Percentiles rank a stretch among this genome's conserved stretches.
These are phyloP conservation scores for Boletus reticulatus DNA, from an alignment of 768 basidiomycete species.

Conservation along the genomic window DNA sequence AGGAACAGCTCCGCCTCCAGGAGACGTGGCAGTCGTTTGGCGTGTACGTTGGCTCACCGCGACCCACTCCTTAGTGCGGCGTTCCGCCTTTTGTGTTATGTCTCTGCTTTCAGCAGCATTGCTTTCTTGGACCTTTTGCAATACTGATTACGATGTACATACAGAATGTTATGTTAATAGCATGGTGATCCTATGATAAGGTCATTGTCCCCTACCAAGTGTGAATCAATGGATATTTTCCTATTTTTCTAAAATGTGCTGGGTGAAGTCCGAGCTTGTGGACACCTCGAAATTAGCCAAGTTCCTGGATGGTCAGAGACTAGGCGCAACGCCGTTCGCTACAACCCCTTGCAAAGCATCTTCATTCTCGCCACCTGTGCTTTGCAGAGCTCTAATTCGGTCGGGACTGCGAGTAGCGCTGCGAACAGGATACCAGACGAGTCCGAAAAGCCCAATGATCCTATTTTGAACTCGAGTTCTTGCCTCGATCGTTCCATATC, in stretches of 20 bases:
- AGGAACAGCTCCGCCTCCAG: slow-evolving; percentile 27
- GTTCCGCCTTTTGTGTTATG: neutral
- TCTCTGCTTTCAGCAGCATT: neutral
- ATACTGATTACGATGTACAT: neutral
- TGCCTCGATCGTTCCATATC: slow-evolving; percentile 64
- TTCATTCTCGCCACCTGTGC: slow-evolving; percentile 71
- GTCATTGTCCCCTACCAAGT: neutral
- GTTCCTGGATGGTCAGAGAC: too few relatives aligned
- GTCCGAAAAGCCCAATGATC: slow-evolving; percentile 85
- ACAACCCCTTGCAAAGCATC: slow-evolving; percentile 65
- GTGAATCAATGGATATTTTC: too few relatives aligned
- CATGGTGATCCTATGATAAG: neutral
- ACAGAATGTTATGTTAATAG: neutral
- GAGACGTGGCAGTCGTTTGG: slow-evolving; percentile 74
- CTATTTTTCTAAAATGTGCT: too few relatives aligned
- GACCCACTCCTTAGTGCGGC: neutral
- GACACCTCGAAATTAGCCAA: neutral
- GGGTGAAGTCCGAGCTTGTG: too few relatives aligned
- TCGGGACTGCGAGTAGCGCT: slow-evolving; percentile 39
- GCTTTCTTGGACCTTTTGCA: neutral
- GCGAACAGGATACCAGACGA: slow-evolving; percentile 63
- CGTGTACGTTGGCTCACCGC: slow-evolving; percentile 43
- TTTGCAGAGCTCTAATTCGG: slow-evolving; percentile 72
- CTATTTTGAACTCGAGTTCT: slow-evolving; percentile 87
- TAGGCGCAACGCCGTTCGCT: neutral